Evolutionary conservation across 495 filamentous ascomycete genomes (phyloP).

Genomic region (Daldinia childiae): DNA sequence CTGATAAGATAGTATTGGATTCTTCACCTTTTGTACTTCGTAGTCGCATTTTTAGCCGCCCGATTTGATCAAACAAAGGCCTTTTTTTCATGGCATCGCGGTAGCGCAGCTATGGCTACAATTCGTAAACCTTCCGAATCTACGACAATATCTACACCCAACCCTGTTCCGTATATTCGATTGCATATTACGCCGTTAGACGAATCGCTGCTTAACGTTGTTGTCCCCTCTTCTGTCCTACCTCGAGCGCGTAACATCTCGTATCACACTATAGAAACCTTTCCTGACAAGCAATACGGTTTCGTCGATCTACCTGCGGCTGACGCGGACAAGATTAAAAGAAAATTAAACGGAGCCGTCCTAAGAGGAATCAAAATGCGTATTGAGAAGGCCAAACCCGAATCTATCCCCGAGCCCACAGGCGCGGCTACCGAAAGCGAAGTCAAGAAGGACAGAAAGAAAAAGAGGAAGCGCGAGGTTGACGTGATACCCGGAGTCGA

Average conservation of each 20-base stretch:
- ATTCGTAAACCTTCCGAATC: constrained; percentile 17
- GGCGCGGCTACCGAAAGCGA: constrained; percentile 48
- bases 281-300: constrained; percentile 89
- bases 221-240: constrained; percentile 73
- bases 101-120: constrained; percentile 31
- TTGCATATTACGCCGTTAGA: constrained; percentile 90
- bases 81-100: constrained; percentile 17
- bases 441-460: constrained; percentile 54
- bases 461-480: constrained; percentile 71
- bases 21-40: constrained; percentile 14
- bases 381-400: constrained; percentile 78
- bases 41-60: constrained; percentile 14
- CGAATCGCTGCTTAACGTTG: constrained; percentile 70
- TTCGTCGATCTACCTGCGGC: constrained; percentile 81
- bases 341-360: constrained; percentile 90
- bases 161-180: constrained; percentile 57
- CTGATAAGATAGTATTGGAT: background rate
- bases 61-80: constrained; percentile 10
- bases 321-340: constrained; percentile 87
- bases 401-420: constrained; percentile 47
- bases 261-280: constrained; percentile 83
- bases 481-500: constrained; percentile 74
- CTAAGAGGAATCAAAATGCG: constrained; percentile 86
- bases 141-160: constrained; percentile 10
- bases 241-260: constrained; percentile 77